Conservation (phyloP, 2,329 filamentous ascomycete species). For the Sporothrix pallida region DNA sequence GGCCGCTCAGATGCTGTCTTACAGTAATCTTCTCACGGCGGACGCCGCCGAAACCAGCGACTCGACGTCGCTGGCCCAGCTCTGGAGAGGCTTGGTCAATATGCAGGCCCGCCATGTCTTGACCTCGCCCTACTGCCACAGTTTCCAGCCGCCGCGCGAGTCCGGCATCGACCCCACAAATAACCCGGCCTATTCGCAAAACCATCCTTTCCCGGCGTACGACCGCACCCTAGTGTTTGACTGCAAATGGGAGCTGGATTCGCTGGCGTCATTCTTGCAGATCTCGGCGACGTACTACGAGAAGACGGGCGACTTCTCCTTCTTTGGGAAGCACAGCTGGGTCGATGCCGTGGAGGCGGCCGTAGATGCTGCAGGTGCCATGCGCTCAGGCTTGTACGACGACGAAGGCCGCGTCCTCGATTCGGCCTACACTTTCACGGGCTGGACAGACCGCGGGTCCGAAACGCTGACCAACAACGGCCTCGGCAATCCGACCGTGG, state of each 20-base stretch:
- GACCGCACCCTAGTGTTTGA: constrained; percentile 79
- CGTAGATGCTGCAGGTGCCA: constrained; percentile 69
- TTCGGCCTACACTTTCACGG: constrained; percentile 76
- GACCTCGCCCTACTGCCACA: constrained; percentile 83
- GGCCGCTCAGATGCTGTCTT: constrained; percentile 75
- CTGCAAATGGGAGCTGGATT: constrained; percentile 96
- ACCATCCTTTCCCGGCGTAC: constrained; percentile 66
- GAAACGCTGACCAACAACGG: constrained; percentile 82
- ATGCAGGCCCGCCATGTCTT: constrained; percentile 74
- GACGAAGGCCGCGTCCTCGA: constrained; percentile 60
- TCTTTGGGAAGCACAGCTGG: constrained; percentile 77
- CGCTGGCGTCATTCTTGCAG: constrained; percentile 82
- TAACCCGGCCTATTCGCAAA: constrained; percentile 64
- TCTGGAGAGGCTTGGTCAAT: constrained; percentile 78
- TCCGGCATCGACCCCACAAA: constrained; percentile 65
- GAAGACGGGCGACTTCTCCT: constrained; percentile 71
- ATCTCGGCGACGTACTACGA: constrained; percentile 81
- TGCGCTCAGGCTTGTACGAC: constrained; percentile 77
- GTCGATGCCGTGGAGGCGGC: constrained; percentile 72
- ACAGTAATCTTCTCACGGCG: constrained; percentile 66
- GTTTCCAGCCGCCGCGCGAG: constrained; percentile 86
- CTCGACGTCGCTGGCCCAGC: constrained; percentile 57
- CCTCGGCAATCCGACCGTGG: constrained; percentile 77
- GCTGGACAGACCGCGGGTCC: constrained; percentile 72
- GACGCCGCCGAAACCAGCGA: constrained; percentile 42